A percentile compares a stretch with the other conserved stretches of the same genome.
Evolutionary conservation across 371 early-diverging fungal genomes (phyloP).

Genomic region (Saksenaea oblongispora): DNA sequence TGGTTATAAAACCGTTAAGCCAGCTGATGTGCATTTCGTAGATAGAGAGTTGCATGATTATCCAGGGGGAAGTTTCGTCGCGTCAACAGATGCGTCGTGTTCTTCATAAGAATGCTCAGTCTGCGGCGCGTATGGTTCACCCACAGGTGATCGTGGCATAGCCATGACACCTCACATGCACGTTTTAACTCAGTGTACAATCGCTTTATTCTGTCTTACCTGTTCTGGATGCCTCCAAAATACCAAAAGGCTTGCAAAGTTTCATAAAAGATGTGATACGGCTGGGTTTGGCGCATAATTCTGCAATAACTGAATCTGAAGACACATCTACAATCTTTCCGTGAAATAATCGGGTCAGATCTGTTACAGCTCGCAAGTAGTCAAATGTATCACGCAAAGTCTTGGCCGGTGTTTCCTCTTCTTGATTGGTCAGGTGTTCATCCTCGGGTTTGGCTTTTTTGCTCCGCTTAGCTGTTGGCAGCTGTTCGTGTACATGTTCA

Average conservation of each 20-base stretch:
- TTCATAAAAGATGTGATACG: conserved; percentile 91
- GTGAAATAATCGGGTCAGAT: conserved; percentile 82
- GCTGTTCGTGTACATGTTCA: conserved; percentile 59
- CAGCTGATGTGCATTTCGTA: too few relatives aligned
- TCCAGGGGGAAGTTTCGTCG: conserved; percentile 90
- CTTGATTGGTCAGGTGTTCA: conserved; percentile 38
- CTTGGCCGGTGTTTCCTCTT: conserved; percentile 25
- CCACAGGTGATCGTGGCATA: conserved; percentile 87
- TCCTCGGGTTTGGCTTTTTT: conserved; percentile 44
- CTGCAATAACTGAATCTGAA: conserved; percentile 78
- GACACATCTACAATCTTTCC: conserved; percentile 92
- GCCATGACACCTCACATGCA: conserved; percentile 81
- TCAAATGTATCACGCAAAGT: conserved; percentile 60
- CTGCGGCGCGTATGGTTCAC: conserved; percentile 67
- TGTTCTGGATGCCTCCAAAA: conserved; percentile 91
- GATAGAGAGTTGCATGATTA: conserved; percentile 38
- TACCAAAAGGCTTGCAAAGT: conserved; percentile 91
- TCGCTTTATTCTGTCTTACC: conserved; percentile 46
- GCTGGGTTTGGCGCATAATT: conserved; percentile 85
- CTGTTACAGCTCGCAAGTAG: conserved; percentile 80
- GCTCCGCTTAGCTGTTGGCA: conserved; percentile 36
- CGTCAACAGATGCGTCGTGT: conserved; percentile 74
- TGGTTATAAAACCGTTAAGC: too few relatives aligned
- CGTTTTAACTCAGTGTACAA: not conserved
- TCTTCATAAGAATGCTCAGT: conserved; percentile 50